Evolutionary conservation across 805 yeast genomes (phyloP), one percentile per base, ranked within the genome.

Genomic region (Wickerhamomyces strasburgensis): DNA sequence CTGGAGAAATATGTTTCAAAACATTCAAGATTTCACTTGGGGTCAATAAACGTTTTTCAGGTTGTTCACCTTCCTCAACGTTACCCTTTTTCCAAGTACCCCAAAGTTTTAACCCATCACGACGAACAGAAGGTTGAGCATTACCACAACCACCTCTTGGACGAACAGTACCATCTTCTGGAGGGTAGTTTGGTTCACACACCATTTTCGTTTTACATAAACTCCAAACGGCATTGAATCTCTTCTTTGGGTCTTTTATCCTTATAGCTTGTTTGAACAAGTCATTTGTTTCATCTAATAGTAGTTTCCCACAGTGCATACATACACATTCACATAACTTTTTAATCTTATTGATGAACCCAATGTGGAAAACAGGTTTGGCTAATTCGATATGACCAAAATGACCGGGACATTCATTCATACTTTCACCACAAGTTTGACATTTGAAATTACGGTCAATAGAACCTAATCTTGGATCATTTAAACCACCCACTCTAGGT

Each of bases 371-470:
- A 27, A 93, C 99, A 11, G 99, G 98, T 60, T 90, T 93, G 25
- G 98, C 98, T 48, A 93, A 72, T 60, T 93, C 99, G 44, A 93
- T 93, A 58, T 93, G 99, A 50, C 99, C 99, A 65, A 93, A 93
- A 68, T 93, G 99, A 42, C 99, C 99, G 1, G 98, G 98, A 65
- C 99, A 93, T 61, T 93, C 98, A 43, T 90, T 86, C 97, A 93
- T 93, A 53, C 90, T 96, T 63, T 93, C 99, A 55, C 96, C 95
- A 73, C 99, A 93, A 17, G 99, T 93, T 70, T 90, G 98, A 72
- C 99, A 93, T 68, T 86, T 87, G 73, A 84, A 85, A 61, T 89
- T 90, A 62, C 98, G 81, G 64, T 93, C 99, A 52, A 93, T 89
- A 5, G 97, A 84, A 34, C 99, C 99, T 44, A 93, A 72, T 54